Conservation (phyloP, 176 grass and related monocot species). For the Carex scoparia region DNA sequence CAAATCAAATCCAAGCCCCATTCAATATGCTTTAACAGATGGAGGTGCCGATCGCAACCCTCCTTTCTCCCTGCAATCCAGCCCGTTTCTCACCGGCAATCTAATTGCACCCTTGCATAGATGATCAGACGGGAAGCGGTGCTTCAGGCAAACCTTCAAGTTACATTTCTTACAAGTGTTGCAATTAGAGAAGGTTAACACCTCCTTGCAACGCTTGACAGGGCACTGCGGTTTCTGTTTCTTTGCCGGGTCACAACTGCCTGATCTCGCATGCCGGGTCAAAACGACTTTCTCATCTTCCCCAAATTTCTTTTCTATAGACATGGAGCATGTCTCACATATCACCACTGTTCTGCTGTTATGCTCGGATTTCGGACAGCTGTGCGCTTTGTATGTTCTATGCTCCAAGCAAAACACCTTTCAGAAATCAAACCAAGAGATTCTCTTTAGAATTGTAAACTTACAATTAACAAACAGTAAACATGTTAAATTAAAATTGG, state of each 20-base stretch:
- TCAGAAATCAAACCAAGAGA: not conserved
- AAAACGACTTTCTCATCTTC: constrained; percentile 28
- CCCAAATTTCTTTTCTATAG: constrained; percentile 48
- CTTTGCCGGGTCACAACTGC: constrained; percentile 51
- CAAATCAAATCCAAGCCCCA: not conserved
- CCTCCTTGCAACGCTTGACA: constrained; percentile 57
- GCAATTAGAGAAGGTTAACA: constrained; percentile 64
- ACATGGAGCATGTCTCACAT: constrained; percentile 56
- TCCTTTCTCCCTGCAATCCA: constrained; percentile 3
- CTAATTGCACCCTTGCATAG: constrained; percentile 20
- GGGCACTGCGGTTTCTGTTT: constrained; percentile 62
- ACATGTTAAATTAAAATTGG: not conserved
- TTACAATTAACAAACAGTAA: not conserved
- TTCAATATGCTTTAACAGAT: constrained; percentile 26
- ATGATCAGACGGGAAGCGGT: constrained; percentile 61
- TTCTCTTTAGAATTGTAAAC: not conserved
- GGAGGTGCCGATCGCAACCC: not conserved
- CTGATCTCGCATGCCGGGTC: constrained; percentile 38
- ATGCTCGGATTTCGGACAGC: constrained; percentile 52
- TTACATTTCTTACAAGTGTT: constrained; percentile 44
- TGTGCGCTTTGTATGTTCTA: constrained; percentile 41
- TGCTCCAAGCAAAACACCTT: constrained; percentile 62
- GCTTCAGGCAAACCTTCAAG: constrained; percentile 55
- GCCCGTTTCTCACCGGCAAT: not conserved
- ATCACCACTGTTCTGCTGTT: constrained; percentile 57